These are phyloP conservation scores for Discostella stelligeroides DNA, from an alignment of 108 stramenopile species.

Conservation along the genomic window DNA sequence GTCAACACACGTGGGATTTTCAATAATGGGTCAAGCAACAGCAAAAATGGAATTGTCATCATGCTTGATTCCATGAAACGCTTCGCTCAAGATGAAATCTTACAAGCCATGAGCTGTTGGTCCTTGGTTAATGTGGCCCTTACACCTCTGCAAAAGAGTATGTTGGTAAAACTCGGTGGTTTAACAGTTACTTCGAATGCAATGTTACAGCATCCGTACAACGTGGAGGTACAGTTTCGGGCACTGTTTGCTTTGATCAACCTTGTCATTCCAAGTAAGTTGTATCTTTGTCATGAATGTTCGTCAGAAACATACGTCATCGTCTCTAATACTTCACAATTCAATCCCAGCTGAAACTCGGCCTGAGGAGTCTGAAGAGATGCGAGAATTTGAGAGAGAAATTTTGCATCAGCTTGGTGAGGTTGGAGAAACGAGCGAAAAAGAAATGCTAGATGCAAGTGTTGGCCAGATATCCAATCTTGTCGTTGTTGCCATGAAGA, in stretches of 20 bases:
- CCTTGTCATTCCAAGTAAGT: constrained; percentile 85
- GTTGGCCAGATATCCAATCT: constrained; percentile 72
- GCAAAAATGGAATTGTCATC: constrained; percentile 83
- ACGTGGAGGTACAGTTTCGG: constrained; percentile 91
- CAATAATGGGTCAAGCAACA: constrained; percentile 42
- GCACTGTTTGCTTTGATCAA: constrained; percentile 94
- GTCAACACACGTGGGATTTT: constrained; percentile 70
- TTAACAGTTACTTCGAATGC: constrained; percentile 80
- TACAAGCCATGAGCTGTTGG: constrained; percentile 97
- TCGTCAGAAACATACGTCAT: neutral
- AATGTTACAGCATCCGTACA: constrained; percentile 84
- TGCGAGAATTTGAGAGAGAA: constrained; percentile 46
- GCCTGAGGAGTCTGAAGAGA: constrained; percentile 47
- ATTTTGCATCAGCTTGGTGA: constrained; percentile 50
- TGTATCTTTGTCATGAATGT: constrained; percentile 1
- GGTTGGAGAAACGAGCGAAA: constrained; percentile 55
- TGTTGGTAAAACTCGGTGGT: constrained; percentile 80
- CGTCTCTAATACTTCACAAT: constrained; percentile 4
- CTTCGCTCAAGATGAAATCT: constrained; percentile 67
- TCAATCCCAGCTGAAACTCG: constrained; percentile 38
- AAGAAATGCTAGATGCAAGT: constrained; percentile 76
- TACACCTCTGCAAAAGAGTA: constrained; percentile 81
- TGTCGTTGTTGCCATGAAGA: constrained; percentile 86
- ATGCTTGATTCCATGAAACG: constrained; percentile 88
- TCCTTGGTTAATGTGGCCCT: constrained; percentile 91